phyloP scores from a whole-genome alignment of 202 grass and related monocot species.

The Saccharum hybrid region DNA sequence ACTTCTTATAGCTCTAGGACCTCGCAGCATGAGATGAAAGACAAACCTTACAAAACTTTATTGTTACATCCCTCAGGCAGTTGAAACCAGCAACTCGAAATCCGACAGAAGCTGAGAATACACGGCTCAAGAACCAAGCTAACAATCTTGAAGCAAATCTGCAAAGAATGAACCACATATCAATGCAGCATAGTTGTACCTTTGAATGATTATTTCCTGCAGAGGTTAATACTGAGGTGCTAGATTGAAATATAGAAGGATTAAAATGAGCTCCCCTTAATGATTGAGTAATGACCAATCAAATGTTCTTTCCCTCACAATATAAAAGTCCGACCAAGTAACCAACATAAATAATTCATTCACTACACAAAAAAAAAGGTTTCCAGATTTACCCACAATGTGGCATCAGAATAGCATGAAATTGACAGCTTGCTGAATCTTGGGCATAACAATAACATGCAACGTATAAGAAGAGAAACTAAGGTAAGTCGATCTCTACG shows the following conservation, averaged over 20 bases:
- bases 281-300: slow-evolving; percentile 1
- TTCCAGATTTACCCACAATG: slow-evolving; percentile 12
- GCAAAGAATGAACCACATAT: slow-evolving; percentile 40
- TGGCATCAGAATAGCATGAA: slow-evolving; percentile 1
- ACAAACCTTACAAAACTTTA: slow-evolving; percentile 90
- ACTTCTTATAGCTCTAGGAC: slow-evolving; percentile 19
- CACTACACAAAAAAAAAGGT: neutral
- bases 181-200: slow-evolving; percentile 24
- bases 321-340: neutral
- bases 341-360: slow-evolving; percentile 17
- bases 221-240: neutral
- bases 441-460: slow-evolving; percentile 2
- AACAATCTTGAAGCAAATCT: slow-evolving; percentile 92
- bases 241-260: slow-evolving; percentile 15
- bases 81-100: slow-evolving; percentile 98
- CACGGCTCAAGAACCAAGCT: slow-evolving; percentile 94
- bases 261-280: slow-evolving; percentile 25
- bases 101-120: slow-evolving; percentile 74
- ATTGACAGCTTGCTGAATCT: neutral
- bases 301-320: slow-evolving; percentile 20
- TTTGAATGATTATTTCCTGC: slow-evolving; percentile 12
- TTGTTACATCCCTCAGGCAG: slow-evolving; percentile 87
- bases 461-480: neutral
- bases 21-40: slow-evolving; percentile 37
- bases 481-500: neutral